phyloP scores from a whole-genome alignment of 1,284 basidiomycete species.

The Inonotus hispidus region DNA sequence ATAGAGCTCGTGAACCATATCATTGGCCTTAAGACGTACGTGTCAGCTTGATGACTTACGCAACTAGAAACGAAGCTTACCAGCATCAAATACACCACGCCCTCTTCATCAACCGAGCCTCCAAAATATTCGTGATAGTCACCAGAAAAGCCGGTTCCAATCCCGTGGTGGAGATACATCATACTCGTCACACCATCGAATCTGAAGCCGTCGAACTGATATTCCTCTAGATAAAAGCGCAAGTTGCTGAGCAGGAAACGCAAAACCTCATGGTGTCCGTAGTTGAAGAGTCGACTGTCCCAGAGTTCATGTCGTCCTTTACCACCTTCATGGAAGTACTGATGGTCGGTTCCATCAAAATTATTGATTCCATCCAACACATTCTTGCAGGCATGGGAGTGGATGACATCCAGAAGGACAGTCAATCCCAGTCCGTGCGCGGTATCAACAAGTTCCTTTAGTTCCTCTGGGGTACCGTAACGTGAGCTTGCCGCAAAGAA shows the following conservation, averaged over 20 bases:
- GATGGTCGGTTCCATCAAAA: conserved; percentile 95
- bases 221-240: conserved; percentile 94
- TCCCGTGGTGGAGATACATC: conserved; percentile 98
- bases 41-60: conserved; percentile 9
- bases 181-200: conserved; percentile 99
- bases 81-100: conserved; percentile 94
- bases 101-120: conserved; percentile 78
- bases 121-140: conserved; percentile 99
- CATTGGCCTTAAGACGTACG: conserved; percentile 72
- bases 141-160: conserved; percentile 95
- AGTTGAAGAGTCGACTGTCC: conserved; percentile 97
- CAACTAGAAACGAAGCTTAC: conserved; percentile 28
- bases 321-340: conserved; percentile 92
- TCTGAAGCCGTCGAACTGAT: conserved; percentile 94
- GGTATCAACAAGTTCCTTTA: conserved; percentile 92
- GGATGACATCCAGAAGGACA: conserved; percentile 93
- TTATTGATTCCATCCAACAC: conserved; percentile 92
- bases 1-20: conserved; percentile 79
- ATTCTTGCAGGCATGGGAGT: conserved; percentile 98
- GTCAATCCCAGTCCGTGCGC: conserved; percentile 92
- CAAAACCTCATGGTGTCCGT: conserved; percentile 89
- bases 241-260: conserved; percentile 94
- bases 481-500: conserved; percentile 98
- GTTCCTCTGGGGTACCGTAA: conserved; percentile 91
- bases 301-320: conserved; percentile 94